phyloP scores from a whole-genome alignment of 106 monocot genomes.

The Hemerocallis citrina region DNA sequence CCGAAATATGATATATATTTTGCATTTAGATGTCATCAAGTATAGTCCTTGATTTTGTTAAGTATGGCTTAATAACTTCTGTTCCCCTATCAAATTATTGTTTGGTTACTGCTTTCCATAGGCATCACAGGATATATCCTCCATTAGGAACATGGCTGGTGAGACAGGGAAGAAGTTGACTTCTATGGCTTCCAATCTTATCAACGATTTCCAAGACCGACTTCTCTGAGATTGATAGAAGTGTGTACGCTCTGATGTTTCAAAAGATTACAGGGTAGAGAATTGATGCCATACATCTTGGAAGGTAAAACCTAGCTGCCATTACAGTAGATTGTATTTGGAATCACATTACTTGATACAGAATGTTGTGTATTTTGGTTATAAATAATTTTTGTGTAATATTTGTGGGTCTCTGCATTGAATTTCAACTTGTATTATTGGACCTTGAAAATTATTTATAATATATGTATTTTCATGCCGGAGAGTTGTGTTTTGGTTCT shows the following conservation, averaged over 20 bases:
- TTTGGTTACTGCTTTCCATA: conserved; percentile 5
- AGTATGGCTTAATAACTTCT: too few relatives aligned
- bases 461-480: too few relatives aligned
- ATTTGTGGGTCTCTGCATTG: background rate
- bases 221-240: conserved; percentile 36
- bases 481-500: too few relatives aligned
- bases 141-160: conserved; percentile 67
- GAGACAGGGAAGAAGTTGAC: conserved; percentile 78
- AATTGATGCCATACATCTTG: too few relatives aligned
- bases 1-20: too few relatives aligned
- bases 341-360: background rate
- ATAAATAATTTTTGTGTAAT: conserved; percentile 8
- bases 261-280: too few relatives aligned
- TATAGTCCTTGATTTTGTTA: too few relatives aligned
- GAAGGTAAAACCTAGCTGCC: too few relatives aligned
- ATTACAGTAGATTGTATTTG: background rate
- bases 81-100: too few relatives aligned
- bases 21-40: too few relatives aligned
- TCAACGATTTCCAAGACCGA: conserved; percentile 67
- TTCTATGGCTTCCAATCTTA: conserved; percentile 52
- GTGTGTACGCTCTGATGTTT: too few relatives aligned
- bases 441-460: background rate
- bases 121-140: conserved; percentile 79
- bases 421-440: background rate
- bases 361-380: background rate